Evolutionary conservation across 495 filamentous ascomycete species (phyloP), one percentile per base, ranked within the genome.

Genomic region (Xylaria curta): DNA sequence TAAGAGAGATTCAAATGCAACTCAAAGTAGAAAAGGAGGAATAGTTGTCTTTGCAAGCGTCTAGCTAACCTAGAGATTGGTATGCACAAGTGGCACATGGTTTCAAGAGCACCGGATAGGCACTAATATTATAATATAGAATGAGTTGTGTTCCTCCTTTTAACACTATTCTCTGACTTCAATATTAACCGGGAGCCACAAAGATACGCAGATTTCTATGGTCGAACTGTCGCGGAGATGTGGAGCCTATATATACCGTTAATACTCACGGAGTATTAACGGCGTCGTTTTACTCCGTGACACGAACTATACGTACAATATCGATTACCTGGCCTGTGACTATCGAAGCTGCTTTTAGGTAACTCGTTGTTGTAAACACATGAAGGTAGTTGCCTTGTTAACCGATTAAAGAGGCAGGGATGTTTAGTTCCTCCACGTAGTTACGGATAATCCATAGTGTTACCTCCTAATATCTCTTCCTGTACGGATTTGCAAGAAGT

Each of bases 11-110:
- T 21, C 49, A 56, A 28, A 26, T 38, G 19, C 47, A 56, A 19
- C 7, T 67, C 10, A 56, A 44, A 56, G 4, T 15, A 44, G 65
- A 67, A 10, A 67, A 54, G 49, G 65, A 67, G 49, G 65, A 67
- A 26, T 67, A 67, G 47, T 19, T 8, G 9, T 36, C 19, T 15
- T 26, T 66, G 46, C 3, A 62, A 15, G 7, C 0, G 6, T 17
- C 19, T 5, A 38, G 8, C n/a, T 17, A 62, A 38, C 56, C 8
- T 38, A 36, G 31, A 5, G 4, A 15, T 8, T 1, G 36, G 26
- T 38, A 33, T 28, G 51, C 24, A 21, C 51, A 26, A 54, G 51
- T 5, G 21, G 24, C 3, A 54, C 24, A 28, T 12, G 21, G 1
- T 28, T 15, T 26, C 24, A 54, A 9, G 26, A 24, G 26, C 3